Conservation (phyloP, 768 basidiomycete species). For the Mycena galopus region DNA sequence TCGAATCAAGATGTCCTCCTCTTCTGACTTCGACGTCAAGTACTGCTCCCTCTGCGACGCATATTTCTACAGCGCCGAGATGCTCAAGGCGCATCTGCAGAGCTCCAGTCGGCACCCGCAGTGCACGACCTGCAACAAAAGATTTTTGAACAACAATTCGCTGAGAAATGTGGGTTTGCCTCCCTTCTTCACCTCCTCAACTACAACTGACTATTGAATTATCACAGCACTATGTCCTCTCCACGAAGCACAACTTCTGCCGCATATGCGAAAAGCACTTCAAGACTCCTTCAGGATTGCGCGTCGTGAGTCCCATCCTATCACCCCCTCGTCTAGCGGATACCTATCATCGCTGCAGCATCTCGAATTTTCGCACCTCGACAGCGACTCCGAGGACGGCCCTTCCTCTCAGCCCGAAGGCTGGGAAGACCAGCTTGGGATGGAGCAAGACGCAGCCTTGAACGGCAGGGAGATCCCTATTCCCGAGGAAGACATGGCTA, state of each 20-base stretch:
- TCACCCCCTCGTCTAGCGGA: no score
- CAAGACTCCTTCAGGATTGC: slow-evolving; percentile 44
- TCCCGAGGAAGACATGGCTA: slow-evolving; percentile 9
- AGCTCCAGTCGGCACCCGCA: slow-evolving; percentile 45
- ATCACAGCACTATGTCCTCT: slow-evolving; percentile 46
- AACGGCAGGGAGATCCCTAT: slow-evolving; percentile 37
- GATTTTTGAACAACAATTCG: slow-evolving; percentile 49
- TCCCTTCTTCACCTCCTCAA: background rate
- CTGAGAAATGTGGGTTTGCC: slow-evolving; percentile 43
- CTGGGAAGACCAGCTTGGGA: slow-evolving; percentile 49
- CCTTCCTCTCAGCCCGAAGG: slow-evolving; percentile 38
- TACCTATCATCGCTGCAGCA: slow-evolving; percentile 33
- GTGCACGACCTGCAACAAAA: slow-evolving; percentile 44
- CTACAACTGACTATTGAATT: background rate
- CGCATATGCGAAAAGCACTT: slow-evolving; percentile 46
- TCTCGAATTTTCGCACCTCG: slow-evolving; percentile 44
- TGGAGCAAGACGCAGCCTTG: slow-evolving; percentile 40
- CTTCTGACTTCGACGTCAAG: slow-evolving; percentile 29
- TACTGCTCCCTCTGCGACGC: slow-evolving; percentile 53
- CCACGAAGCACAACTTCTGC: slow-evolving; percentile 47
- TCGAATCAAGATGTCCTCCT: slow-evolving; percentile 18
- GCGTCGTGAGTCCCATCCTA: slow-evolving; percentile 30
- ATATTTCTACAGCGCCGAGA: slow-evolving; percentile 44
- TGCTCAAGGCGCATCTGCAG: slow-evolving; percentile 46
- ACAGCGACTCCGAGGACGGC: slow-evolving; percentile 42